Evolutionary conservation across 2,329 filamentous ascomycete species (phyloP).

Genomic region (Lasiodiplodia sp.): DNA sequence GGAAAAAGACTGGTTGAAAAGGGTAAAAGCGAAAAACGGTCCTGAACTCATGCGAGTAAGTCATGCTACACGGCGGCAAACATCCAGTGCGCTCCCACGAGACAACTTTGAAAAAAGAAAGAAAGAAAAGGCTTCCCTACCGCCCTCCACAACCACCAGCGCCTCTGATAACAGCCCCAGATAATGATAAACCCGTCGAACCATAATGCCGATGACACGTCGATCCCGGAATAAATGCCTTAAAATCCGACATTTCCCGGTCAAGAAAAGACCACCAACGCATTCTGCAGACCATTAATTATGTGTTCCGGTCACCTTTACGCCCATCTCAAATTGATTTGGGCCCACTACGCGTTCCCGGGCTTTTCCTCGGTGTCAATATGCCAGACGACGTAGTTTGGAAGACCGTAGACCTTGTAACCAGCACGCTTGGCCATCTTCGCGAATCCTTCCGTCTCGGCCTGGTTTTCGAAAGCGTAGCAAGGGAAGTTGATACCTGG

Average conservation of each 20-base stretch:
- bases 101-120: not conserved
- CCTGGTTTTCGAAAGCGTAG: constrained; percentile 98
- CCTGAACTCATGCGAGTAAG: not conserved
- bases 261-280: not conserved
- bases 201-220: constrained; percentile 11
- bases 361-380: constrained; percentile 95
- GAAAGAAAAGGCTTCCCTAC: not conserved
- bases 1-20: not conserved
- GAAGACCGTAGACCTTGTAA: constrained; percentile 88
- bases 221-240: constrained; percentile 2
- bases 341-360: constrained; percentile 66
- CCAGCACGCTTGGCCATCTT: constrained; percentile 98
- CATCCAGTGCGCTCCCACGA: constrained; percentile 15
- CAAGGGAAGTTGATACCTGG: constrained; percentile 85
- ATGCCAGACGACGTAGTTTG: constrained; percentile 99
- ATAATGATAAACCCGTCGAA: constrained; percentile 2
- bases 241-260: not conserved
- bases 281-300: constrained; percentile 12
- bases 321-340: not conserved
- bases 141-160: not conserved
- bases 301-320: constrained; percentile 6
- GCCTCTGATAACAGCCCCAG: not conserved
- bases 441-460: constrained; percentile 97
- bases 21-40: not conserved
- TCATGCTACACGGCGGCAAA: constrained; percentile 7